A percentile compares a stretch with the other conserved stretches of the same genome.
phyloP scores from a whole-genome alignment of 164 flowering plant species.

The Akebia trifoliata region DNA sequence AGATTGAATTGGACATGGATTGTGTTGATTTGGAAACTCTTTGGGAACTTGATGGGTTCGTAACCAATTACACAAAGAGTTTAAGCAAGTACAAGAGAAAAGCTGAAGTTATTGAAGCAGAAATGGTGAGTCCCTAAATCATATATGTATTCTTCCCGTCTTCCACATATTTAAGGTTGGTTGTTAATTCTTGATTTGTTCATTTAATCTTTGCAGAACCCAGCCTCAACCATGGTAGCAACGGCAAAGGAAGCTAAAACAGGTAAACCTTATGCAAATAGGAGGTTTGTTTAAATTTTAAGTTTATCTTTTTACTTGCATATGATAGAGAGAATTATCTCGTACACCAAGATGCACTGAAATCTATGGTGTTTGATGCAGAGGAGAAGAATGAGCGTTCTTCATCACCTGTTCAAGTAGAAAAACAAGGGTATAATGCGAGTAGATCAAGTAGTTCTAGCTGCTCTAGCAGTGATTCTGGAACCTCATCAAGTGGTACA shows the following conservation, averaged over 20 bases:
- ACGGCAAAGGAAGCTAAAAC: conserved; percentile 27
- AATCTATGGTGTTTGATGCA: conserved; percentile 15
- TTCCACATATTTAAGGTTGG: not conserved
- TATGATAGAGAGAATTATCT: not conserved
- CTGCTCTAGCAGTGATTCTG: conserved; percentile 83
- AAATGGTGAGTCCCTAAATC: conserved; percentile 23
- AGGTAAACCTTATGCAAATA: conserved; percentile 24
- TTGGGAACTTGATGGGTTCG: conserved; percentile 88
- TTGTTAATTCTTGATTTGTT: conserved; percentile 2
- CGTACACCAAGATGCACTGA: not conserved
- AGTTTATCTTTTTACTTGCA: not conserved
- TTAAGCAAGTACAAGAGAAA: conserved; percentile 57
- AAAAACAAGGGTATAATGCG: conserved; percentile 41
- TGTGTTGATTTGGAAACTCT: conserved; percentile 79
- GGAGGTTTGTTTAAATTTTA: not conserved
- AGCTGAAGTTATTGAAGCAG: conserved; percentile 42
- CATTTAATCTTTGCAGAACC: conserved; percentile 28
- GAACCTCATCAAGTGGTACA: conserved; percentile 86
- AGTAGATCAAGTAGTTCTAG: conserved; percentile 70
- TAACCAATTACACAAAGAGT: conserved; percentile 57
- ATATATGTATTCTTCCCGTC: not conserved
- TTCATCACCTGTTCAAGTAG: conserved; percentile 41
- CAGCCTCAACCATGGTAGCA: conserved; percentile 18
- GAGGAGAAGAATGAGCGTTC: conserved; percentile 42
- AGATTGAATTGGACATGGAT: conserved; percentile 87